Base-by-base conservation (phyloP, 495 filamentous ascomycete genomes). In the Filosporella fistucella region DNA sequence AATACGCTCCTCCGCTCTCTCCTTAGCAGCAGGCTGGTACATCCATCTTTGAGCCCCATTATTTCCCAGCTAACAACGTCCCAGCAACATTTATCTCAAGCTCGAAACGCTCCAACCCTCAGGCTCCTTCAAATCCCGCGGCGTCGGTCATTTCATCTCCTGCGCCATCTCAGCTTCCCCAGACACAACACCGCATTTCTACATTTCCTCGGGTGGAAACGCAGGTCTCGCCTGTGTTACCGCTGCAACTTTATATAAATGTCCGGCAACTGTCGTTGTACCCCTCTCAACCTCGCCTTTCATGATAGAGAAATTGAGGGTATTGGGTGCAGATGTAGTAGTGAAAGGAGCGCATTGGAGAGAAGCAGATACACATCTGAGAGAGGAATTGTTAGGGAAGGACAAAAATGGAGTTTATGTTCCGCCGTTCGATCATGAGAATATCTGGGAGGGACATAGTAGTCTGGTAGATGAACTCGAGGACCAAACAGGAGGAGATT, bases 111-210 rank as follows among this genome's bases (percentile, higher is more conserved):
- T 91, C 57, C 91, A 98, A 57, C 91, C 93, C 4, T 85, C 86
- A 4, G 90, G 89, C 36, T 94, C 89, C 9, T 98, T 96, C 82
- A 98, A 96, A 66, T 95, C 90, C 24, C 83, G 89, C 59, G 91
- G 87, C 14, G 81, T 96, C 52, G 91, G 90, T 52, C 79, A 87
- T 64, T 77, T 90, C 59, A 82, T 91, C 67, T 77, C 83, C 35
- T 71, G 68, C 12, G 66, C 77, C 49, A 70, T 83, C 49, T 38
- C 35, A 16, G 17, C 20, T 21, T 29, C 29, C 20, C 41, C 54
- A 26, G 23, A 22, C n/a, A 55, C 45, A 21, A 34, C 54, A 8
- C 66, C 82, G 4, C 89, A 91, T 65, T 95, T 96, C 80, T 96
- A 87, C 72, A 88, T 78, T 66, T 88, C 83, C 39, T 85, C 80